Evolutionary conservation across 2,329 filamentous ascomycete species (phyloP), one percentile per base, ranked within the genome.

Genomic region (Ceratocystis alfenasii): DNA sequence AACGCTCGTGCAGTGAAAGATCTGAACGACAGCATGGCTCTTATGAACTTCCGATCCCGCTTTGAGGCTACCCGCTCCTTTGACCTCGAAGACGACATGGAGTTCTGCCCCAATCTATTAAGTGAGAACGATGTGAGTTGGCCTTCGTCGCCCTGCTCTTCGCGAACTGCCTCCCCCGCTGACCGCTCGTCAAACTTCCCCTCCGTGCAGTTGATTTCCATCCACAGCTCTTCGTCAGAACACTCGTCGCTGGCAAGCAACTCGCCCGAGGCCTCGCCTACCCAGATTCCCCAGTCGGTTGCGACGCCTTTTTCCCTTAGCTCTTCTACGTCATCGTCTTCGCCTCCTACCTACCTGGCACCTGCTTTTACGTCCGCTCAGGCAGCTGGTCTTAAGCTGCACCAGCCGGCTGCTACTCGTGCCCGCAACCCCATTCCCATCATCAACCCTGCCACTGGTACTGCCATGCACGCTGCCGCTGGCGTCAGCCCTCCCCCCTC

Each of bases 381-480:
- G 72, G 84, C 81, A 68, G 76, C 78, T 69, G 85, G 76, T 80
- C 72, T 93, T 71, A 96, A 95, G 79, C 81, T 95, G 69, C 90
- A 96, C 77, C 93, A 96, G 80, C 90, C 92, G 68, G 83, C 92
- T 69, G 90, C 92, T 69, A 90, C 92, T 69, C 89, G 94, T 71
- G 85, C 88, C 67, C 90, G 91, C 76, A 97, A 96, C 76, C 90
- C 94, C 73, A 97, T 97, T 71, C 93, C 93, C 68, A 99, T 99
- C 75, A 90, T 97, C 77, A 95, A 99, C 81, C 94, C 94, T 65
- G 89, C 84, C 71, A 96, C 93, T 66, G 91, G 94, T 73, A 86
- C 91, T 75, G 84, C 85, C 73, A 87, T 96, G 80, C 87, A 90
- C 66, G 63, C 63, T 53, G 57, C 65, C 30, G 63, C 63, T 45